Base-by-base conservation (phyloP, 1,284 basidiomycete genomes). In the Megacollybia platyphylla region DNA sequence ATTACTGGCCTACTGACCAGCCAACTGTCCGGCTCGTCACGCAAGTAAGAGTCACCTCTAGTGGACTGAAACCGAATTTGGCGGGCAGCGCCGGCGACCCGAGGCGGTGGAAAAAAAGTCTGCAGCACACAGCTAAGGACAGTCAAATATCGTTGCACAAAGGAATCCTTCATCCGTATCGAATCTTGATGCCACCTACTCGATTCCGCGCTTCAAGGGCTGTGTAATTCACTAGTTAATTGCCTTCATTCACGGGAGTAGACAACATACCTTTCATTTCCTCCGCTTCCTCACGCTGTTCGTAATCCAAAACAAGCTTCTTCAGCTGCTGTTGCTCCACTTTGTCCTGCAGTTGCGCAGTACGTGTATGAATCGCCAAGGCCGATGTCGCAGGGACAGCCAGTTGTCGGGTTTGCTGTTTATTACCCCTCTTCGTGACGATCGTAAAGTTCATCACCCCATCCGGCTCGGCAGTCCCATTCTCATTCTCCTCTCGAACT, bases 321-420 rank as follows among this genome's bases (percentile, higher is more conserved):
- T 97, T 97, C 51, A 97, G 65, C 48, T 96, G 88, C 58, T 97
- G 89, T 53, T 96, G 92, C 59, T 97, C 93, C 7, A 87, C 88
- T 60, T 84, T 87, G 61, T 92, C 89, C 55, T 91, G 87, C 49
- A 88, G 67, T 56, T 96, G 92, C 42, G 93, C 87, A 5, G 84
- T 78, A 28, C 85, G 79, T 1, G 91, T 92, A 51, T 96, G 89
- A 41, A 89, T 70, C 2, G 92, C 93, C 29, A 97, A 70, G 1
- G 88, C 71, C 11, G 92, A 90, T 54, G 80, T 83, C 4, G 85
- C 65, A 2, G 93, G 93, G 36, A 97, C 81, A 40, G 88, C 83
- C 42, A 97, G 71, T 52, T 88, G 79, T 26, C 84, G 87, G 31
- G 76, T 72, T 89, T 90, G 87, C 57, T 88, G 87, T 59, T 87